Evolutionary conservation across 2,329 filamentous ascomycete genomes (phyloP).

Genomic region (Ophiostoma piceae): DNA sequence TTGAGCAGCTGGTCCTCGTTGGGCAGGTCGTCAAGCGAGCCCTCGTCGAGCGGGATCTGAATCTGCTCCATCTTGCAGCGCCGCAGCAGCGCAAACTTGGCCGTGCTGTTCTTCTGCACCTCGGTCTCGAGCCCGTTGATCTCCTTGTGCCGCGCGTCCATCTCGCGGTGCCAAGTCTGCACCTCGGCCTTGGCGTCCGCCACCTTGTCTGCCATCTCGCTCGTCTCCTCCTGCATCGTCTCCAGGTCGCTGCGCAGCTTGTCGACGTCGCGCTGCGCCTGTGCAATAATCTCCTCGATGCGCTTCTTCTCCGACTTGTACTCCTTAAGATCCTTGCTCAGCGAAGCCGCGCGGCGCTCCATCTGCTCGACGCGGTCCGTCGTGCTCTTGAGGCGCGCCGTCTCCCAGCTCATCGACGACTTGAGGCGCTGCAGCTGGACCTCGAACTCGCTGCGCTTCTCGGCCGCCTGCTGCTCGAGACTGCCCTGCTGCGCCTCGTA

Average conservation of each 20-base stretch:
- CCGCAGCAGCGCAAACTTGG: constrained; percentile 76
- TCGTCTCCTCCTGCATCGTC: constrained; percentile 61
- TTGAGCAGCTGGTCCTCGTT: constrained; percentile 76
- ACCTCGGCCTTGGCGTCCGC: constrained; percentile 73
- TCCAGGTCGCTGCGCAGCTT: constrained; percentile 67
- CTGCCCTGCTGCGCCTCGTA: constrained; percentile 93
- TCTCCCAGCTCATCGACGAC: constrained; percentile 54
- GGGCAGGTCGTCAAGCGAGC: constrained; percentile 78
- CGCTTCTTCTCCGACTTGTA: constrained; percentile 67
- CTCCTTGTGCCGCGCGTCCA: constrained; percentile 66
- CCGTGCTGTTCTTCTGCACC: constrained; percentile 77
- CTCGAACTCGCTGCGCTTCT: constrained; percentile 81
- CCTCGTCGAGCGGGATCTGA: constrained; percentile 68
- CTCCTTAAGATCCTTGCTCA: constrained; percentile 62
- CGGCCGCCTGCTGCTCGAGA: constrained; percentile 80
- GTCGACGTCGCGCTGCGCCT: constrained; percentile 70
- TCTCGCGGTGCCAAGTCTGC: constrained; percentile 76
- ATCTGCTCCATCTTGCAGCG: constrained; percentile 93
- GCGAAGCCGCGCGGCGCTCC: constrained; percentile 59
- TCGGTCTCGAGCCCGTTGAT: constrained; percentile 77
- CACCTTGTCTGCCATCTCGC: constrained; percentile 67
- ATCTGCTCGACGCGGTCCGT: constrained; percentile 64
- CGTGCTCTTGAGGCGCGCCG: constrained; percentile 50
- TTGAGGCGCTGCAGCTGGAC: constrained; percentile 74
- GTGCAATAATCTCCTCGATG: constrained; percentile 67